phyloP scores from a whole-genome alignment of 2,329 filamentous ascomycete genomes.

The Penicillium sp. region DNA sequence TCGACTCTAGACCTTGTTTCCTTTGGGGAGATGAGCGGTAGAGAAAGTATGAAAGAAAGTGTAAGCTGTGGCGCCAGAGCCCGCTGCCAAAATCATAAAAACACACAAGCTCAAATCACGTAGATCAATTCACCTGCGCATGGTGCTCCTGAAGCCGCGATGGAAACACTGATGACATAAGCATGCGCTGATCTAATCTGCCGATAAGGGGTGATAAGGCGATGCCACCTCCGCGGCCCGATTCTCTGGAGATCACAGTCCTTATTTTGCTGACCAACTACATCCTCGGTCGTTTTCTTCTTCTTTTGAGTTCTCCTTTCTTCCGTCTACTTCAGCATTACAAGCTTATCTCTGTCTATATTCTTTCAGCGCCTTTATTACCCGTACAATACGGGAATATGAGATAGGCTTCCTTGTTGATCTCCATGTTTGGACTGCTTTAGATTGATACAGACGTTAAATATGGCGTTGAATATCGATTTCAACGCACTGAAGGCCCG shows the following conservation, averaged over 20 bases:
- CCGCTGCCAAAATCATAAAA: neutral
- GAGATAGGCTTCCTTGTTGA: neutral
- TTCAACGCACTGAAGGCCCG: conserved; percentile 74
- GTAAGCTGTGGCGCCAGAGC: neutral
- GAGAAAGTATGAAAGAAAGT: neutral
- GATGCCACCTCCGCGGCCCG: neutral
- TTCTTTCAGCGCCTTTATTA: neutral
- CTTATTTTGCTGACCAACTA: neutral
- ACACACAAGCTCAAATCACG: conserved; percentile 1
- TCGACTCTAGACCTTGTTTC: conserved; percentile 26
- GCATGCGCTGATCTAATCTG: neutral
- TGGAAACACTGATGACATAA: conserved; percentile 5
- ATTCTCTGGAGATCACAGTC: neutral
- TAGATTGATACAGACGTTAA: neutral
- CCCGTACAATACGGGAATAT: neutral
- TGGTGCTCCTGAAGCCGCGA: conserved; percentile 9
- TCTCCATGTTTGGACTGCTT: neutral
- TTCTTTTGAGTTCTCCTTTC: neutral
- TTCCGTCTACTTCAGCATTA: neutral
- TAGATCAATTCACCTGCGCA: neutral
- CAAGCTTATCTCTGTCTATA: neutral
- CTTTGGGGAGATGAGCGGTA: neutral
- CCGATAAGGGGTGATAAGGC: conserved; percentile 1
- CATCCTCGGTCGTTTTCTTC: neutral
- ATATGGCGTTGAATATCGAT: conserved; percentile 69